Base-by-base conservation (phyloP, 495 filamentous ascomycete species). In the Talaromyces proteolyticus region DNA sequence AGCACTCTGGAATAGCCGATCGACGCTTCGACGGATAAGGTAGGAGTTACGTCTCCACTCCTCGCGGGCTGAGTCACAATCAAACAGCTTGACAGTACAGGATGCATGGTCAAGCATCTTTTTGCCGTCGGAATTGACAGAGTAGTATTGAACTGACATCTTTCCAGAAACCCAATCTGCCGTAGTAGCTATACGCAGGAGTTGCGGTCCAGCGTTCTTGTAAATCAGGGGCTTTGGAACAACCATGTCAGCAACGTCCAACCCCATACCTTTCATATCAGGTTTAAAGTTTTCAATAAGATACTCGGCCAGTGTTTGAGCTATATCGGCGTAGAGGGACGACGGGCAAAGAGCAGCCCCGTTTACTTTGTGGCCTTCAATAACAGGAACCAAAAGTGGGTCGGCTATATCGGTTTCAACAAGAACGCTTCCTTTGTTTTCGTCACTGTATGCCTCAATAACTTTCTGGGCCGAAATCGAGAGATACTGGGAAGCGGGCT, bases 261-360 rank as follows among this genome's bases (percentile, higher is more conserved):
- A 72, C 5, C 73, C 76, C 29, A 78, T 66, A n/a, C 74, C 69
- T 53, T 77, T 69, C 16, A 62, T 59, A 7, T 77, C 73, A 1
- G 78, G 77, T 25, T 77, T 73, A 45, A 80, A 62, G 37, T 80
- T 69, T 50, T 80, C 75, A 46, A 86, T 78, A 21, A 83, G 68
- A 54, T 88, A 89, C 21, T 89, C 78, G 52, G 75, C 82, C 37
- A 88, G 65, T 0, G 87, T 90, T 52, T 88, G 76, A 11, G 85
- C 86, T 70, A 89, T 88, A 62, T 92, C 88, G 21, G 81, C 86
- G 52, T 89, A 90, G 1, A 91, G 65, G 2, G 84, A 80, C 10
- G 80, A 73, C 44, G 81, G 72, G 41, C 73, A 78, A 17, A 84
- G 70, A 12, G 74, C 63, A 16, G 68, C 65, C 8, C 82, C 82